Evolutionary conservation across 2,329 filamentous ascomycete genomes (phyloP).

Genomic region (Chaetothyriales sp.): DNA sequence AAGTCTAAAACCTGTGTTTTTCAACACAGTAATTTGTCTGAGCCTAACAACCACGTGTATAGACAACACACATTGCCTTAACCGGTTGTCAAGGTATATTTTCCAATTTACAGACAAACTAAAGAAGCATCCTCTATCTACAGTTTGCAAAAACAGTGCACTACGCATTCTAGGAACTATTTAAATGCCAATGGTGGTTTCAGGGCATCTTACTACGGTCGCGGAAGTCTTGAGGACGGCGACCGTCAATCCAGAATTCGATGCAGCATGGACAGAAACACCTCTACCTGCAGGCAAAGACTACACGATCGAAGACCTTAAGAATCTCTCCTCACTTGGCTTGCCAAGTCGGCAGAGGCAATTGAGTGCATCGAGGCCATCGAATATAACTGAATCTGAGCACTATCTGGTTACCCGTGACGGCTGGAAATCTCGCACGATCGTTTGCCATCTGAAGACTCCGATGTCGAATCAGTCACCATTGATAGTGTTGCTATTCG

Average conservation of each 20-base stretch:
- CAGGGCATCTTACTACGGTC: slow-evolving; percentile 4
- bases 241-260: slow-evolving; percentile 8
- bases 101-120: no score
- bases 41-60: no score
- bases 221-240: slow-evolving; percentile 10
- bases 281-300: slow-evolving; percentile 3
- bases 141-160: no score
- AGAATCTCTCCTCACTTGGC: slow-evolving; percentile 2
- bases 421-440: slow-evolving; percentile 5
- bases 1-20: no score
- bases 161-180: neutral
- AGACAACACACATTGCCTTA: no score
- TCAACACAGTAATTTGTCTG: no score
- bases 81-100: no score
- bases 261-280: slow-evolving; percentile 2
- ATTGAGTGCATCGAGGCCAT: slow-evolving; percentile 4
- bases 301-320: slow-evolving; percentile 6
- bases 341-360: neutral
- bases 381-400: slow-evolving; percentile 7
- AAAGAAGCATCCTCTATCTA: no score
- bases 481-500: slow-evolving; percentile 18
- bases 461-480: neutral
- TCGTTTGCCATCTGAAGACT: slow-evolving; percentile 6
- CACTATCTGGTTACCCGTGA: slow-evolving; percentile 7
- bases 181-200: neutral